A percentile compares a stretch with the other conserved stretches of the same genome.
phyloP scores from a whole-genome alignment of 768 basidiomycete species.

The Clathrus columnatus region DNA sequence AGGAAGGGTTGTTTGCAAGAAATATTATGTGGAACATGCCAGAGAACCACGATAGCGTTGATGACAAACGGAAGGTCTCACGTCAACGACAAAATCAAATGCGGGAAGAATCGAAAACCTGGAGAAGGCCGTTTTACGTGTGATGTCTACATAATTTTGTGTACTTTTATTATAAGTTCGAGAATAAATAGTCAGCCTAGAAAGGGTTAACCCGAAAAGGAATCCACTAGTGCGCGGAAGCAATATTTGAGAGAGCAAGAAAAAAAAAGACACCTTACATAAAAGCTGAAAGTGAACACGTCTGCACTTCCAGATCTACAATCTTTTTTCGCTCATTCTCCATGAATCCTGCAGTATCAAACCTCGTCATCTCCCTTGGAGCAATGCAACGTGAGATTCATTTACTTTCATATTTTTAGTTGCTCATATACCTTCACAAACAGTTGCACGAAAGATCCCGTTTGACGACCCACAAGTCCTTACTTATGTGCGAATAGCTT shows the following conservation, averaged over 20 bases:
- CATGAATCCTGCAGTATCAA: constrained; percentile 73
- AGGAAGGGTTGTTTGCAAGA: background rate
- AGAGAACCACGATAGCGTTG: too few relatives aligned
- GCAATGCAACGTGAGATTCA: constrained; percentile 73
- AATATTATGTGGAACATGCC: background rate
- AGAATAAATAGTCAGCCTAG: too few relatives aligned
- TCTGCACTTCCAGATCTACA: too few relatives aligned
- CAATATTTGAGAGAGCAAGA: background rate
- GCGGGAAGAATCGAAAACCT: too few relatives aligned
- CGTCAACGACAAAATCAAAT: too few relatives aligned
- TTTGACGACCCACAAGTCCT: constrained; percentile 84
- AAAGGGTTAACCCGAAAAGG: background rate
- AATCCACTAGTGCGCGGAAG: background rate
- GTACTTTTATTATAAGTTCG: too few relatives aligned
- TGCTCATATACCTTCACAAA: background rate
- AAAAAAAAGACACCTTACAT: too few relatives aligned
- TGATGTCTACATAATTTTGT: too few relatives aligned
- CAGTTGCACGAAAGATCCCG: constrained; percentile 80
- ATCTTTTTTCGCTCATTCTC: constrained; percentile 7
- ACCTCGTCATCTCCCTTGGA: constrained; percentile 82
- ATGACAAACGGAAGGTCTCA: too few relatives aligned
- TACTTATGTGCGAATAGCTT: constrained; percentile 74
- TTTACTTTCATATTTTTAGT: background rate
- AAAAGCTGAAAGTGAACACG: too few relatives aligned
- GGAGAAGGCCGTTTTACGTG: too few relatives aligned